Percentiles rank a stretch among this genome's conserved stretches.
Conservation (phyloP, 495 filamentous ascomycete genomes). For the Trichocladium uniseriatum region DNA sequence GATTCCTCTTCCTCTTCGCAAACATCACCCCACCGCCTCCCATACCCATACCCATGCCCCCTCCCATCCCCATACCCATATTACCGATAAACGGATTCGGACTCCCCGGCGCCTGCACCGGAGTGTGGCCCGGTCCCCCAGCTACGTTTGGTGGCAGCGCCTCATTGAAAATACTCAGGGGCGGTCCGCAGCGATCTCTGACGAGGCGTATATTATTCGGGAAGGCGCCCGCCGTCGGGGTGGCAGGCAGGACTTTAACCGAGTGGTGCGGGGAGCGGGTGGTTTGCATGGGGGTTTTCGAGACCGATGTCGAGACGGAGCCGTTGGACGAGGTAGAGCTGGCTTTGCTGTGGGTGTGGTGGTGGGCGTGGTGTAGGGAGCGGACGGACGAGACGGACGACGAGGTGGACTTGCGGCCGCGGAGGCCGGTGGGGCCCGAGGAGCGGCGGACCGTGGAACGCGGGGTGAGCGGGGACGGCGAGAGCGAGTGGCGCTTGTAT, state of each 20-base stretch:
- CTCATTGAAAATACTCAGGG: slow-evolving; percentile 46
- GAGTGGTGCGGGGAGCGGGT: slow-evolving; percentile 75
- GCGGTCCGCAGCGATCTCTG: slow-evolving; percentile 42
- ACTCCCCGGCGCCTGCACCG: slow-evolving; percentile 30
- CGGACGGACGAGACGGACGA: slow-evolving; percentile 90
- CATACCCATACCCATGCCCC: neutral
- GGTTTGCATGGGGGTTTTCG: slow-evolving; percentile 51
- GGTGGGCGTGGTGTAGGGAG: slow-evolving; percentile 78
- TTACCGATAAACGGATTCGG: slow-evolving; percentile 33
- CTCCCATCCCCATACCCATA: slow-evolving; percentile 17
- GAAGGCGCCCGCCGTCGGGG: slow-evolving; percentile 69
- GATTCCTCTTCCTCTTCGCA: slow-evolving; percentile 77
- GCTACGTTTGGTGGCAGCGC: slow-evolving; percentile 19
- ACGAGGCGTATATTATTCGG: slow-evolving; percentile 83
- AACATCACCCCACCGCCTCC: slow-evolving; percentile 63
- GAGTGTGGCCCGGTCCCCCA: slow-evolving; percentile 16
- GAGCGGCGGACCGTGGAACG: slow-evolving; percentile 72
- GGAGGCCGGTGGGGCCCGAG: slow-evolving; percentile 51
- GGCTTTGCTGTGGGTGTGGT: slow-evolving; percentile 87
- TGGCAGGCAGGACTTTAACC: slow-evolving; percentile 88
- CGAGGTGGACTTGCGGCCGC: slow-evolving; percentile 91
- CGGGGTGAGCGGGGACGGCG: slow-evolving; percentile 81
- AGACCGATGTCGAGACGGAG: slow-evolving; percentile 55
- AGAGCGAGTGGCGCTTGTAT: slow-evolving; percentile 74
- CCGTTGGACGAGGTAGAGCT: slow-evolving; percentile 85